A percentile compares a stretch with the other conserved stretches of the same genome.
Evolutionary conservation across 208 protist genomes (phyloP).

Genomic region (Leptomonas seymouri): DNA sequence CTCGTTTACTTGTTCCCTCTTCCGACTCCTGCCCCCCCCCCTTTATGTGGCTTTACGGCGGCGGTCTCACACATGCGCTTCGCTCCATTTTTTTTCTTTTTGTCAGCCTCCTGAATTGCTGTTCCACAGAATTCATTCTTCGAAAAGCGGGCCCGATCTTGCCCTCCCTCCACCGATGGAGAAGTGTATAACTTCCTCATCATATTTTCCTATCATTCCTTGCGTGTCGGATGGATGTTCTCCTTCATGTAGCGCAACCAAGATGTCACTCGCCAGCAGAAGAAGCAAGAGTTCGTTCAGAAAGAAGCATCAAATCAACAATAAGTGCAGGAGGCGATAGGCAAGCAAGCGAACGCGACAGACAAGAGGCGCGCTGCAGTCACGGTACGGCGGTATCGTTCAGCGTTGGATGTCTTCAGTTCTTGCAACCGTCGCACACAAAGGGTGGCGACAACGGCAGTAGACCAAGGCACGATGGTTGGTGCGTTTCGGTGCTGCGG

Average conservation of each 20-base stretch:
- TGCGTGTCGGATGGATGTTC: conserved; percentile 11
- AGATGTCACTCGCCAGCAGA: neutral
- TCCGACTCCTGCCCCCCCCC: too few relatives aligned
- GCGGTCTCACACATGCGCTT: neutral
- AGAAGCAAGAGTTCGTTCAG: neutral
- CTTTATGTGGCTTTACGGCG: too few relatives aligned
- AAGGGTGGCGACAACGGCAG: neutral
- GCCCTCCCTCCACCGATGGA: neutral
- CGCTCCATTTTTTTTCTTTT: neutral
- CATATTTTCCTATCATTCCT: neutral
- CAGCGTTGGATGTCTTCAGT: neutral
- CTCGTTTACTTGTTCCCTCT: too few relatives aligned
- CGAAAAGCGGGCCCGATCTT: neutral
- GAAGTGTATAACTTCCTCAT: neutral
- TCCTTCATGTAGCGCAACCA: conserved; percentile 15
- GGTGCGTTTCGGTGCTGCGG: neutral
- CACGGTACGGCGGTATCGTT: neutral
- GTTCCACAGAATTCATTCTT: conserved; percentile 2
- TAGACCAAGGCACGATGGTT: neutral
- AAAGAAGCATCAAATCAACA: too few relatives aligned
- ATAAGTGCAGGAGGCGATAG: too few relatives aligned
- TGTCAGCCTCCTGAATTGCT: neutral
- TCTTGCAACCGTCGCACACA: neutral
- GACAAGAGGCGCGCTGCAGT: neutral
- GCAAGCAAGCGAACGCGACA: too few relatives aligned